These are phyloP conservation scores for Areca catechu DNA, from an alignment of 176 grass and related monocot species.

Conservation along the genomic window DNA sequence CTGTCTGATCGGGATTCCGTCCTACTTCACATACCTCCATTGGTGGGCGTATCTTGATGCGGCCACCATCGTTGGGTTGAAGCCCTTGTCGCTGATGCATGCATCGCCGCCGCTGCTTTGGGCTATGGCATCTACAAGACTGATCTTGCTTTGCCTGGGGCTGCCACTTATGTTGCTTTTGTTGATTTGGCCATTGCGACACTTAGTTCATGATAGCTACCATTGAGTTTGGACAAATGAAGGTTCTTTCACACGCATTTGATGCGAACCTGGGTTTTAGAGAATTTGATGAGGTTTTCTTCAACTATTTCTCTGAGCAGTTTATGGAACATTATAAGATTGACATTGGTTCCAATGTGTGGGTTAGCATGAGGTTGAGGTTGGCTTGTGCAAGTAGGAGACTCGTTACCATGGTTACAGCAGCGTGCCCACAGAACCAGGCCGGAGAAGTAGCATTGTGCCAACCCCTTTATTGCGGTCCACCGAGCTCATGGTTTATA, in stretches of 20 bases:
- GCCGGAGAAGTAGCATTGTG: no score
- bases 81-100: conserved; percentile 73
- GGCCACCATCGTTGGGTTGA: conserved; percentile 63
- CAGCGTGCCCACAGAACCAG: no score
- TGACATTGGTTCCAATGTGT: conserved; percentile 40
- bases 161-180: conserved; percentile 38
- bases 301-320: conserved; percentile 56
- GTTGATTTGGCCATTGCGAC: conserved; percentile 80
- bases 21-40: conserved; percentile 82
- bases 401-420: no score
- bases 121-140: conserved; percentile 93
- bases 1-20: conserved; percentile 88
- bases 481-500: no score
- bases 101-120: conserved; percentile 68
- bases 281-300: conserved; percentile 85
- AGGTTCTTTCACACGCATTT: conserved; percentile 68
- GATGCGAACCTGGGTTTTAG: conserved; percentile 75
- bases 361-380: conserved; percentile 68
- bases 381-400: conserved; percentile 61
- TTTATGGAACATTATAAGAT: conserved; percentile 55
- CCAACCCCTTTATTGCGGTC: no score
- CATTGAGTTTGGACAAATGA: conserved; percentile 45
- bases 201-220: conserved; percentile 66
- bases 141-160: conserved; percentile 33
- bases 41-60: conserved; percentile 70